Evolutionary conservation across 2,329 filamentous ascomycete species (phyloP).

Genomic region (Trichoderma endophyticum): DNA sequence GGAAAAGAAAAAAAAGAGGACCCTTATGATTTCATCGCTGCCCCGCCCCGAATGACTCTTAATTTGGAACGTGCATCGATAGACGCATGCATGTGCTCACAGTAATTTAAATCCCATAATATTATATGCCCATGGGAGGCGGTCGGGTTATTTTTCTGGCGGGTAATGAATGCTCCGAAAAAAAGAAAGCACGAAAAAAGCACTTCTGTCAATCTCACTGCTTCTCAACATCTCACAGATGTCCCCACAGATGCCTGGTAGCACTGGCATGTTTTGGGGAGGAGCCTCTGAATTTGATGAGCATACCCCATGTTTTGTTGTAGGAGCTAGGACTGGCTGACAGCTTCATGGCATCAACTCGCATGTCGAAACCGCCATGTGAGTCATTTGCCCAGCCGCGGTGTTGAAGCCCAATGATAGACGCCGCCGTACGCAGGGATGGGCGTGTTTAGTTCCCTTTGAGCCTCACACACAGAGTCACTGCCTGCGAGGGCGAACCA

Average conservation of each 20-base stretch:
- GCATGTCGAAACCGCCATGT: conserved; percentile 11
- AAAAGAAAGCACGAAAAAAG: not conserved
- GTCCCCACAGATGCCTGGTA: not conserved
- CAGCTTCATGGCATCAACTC: not conserved
- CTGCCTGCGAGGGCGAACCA: not conserved
- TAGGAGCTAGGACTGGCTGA: not conserved
- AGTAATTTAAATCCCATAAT: not conserved
- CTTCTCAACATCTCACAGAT: not conserved
- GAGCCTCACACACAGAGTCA: not conserved
- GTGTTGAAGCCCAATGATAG: not conserved
- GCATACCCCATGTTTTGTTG: not conserved
- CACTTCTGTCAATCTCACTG: not conserved
- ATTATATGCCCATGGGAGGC: not conserved
- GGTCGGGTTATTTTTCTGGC: conserved; percentile 2
- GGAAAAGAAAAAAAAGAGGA: conserved; percentile 20
- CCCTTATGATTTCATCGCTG: conserved; percentile 32
- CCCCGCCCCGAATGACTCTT: conserved; percentile 13
- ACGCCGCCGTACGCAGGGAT: not conserved
- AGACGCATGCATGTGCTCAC: conserved; percentile 2
- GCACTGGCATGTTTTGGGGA: not conserved
- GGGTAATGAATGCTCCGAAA: conserved; percentile 1
- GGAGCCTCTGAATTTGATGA: not conserved
- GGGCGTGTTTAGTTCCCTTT: not conserved
- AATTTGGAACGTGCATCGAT: conserved; percentile 16
- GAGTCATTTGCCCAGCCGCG: conserved; percentile 11